Conservation (phyloP, 257 asterid genomes). For the Fraxinus excelsior region DNA sequence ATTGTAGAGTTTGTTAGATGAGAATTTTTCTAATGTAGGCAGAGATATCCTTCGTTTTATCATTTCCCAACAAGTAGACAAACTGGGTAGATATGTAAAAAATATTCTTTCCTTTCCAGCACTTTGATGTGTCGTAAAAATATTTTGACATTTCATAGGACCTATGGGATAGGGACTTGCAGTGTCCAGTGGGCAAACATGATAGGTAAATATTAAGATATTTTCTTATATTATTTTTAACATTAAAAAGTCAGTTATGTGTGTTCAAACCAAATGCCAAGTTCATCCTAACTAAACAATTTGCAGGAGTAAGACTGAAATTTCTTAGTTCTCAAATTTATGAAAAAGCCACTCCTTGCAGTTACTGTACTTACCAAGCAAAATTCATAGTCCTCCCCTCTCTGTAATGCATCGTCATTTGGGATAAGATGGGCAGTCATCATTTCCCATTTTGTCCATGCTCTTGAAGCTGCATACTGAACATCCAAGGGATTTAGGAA, state of each 20-base stretch:
- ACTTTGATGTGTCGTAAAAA: neutral
- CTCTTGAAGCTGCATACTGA: constrained; percentile 92
- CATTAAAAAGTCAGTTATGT: neutral
- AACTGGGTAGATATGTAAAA: too few relatives aligned
- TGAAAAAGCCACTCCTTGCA: constrained; percentile 4
- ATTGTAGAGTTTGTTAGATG: neutral
- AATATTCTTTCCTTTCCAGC: neutral
- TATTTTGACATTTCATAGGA: neutral
- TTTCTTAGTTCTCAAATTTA: neutral
- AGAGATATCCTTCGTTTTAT: neutral
- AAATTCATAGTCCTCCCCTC: constrained; percentile 82
- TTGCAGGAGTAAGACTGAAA: neutral
- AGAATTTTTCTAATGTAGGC: neutral
- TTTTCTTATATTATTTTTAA: neutral
- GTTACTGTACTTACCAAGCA: constrained; percentile 72
- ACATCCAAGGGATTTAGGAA: constrained; percentile 29
- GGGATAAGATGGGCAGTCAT: constrained; percentile 94
- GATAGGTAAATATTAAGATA: neutral
- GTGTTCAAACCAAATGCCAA: constrained; percentile 5
- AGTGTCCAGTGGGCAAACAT: neutral
- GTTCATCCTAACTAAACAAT: neutral
- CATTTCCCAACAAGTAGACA: neutral
- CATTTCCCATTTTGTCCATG: constrained; percentile 99
- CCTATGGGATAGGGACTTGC: neutral
- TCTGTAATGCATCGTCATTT: constrained; percentile 59